phyloP scores from a whole-genome alignment of 345 rosid species.

The Heritiera littoralis region DNA sequence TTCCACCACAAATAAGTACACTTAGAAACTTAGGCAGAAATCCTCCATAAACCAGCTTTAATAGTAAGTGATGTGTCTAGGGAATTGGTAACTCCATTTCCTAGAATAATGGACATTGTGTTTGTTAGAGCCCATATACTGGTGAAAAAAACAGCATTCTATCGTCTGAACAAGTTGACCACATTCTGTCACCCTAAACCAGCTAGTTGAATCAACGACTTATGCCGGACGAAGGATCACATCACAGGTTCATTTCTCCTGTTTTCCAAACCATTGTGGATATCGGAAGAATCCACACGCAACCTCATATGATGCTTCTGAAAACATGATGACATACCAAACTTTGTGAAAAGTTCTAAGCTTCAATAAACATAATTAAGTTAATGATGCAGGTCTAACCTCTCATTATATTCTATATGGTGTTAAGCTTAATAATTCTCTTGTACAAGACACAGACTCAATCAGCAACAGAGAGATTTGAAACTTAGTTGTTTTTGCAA shows the following conservation, averaged over 20 bases:
- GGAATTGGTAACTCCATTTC: background rate
- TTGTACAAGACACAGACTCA: background rate
- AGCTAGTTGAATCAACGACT: background rate
- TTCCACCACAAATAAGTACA: background rate
- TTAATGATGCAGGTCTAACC: background rate
- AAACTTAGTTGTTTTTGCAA: slow-evolving; percentile 9
- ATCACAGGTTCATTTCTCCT: background rate
- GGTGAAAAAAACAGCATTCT: background rate
- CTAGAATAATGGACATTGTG: background rate
- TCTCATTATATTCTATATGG: no score
- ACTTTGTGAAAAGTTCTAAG: background rate
- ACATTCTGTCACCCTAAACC: background rate
- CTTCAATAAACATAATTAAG: background rate
- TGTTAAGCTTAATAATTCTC: background rate
- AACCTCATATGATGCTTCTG: background rate
- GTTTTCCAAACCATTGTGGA: background rate
- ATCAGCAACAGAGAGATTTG: background rate
- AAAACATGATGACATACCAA: background rate
- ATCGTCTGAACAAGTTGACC: background rate
- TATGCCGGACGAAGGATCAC: background rate
- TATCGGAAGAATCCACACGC: background rate
- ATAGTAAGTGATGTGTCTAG: background rate
- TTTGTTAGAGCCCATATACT: background rate
- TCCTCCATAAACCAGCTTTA: background rate
- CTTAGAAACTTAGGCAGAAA: background rate